Base-by-base conservation (phyloP, 441 rosid genomes). In the Sinapis alba region DNA sequence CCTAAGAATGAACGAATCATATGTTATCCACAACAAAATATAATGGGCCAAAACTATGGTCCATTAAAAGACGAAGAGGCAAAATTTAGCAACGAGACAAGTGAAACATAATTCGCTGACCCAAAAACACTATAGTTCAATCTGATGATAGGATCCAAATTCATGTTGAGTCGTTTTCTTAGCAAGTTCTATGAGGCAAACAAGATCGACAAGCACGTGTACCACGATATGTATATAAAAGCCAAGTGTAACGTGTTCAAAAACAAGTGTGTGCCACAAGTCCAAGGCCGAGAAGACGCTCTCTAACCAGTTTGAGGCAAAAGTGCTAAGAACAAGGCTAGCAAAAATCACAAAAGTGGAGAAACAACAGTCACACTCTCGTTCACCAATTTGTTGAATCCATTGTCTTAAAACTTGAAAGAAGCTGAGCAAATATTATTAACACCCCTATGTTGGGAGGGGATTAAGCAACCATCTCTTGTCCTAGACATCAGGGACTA, bases 191-290 rank as follows among this genome's bases (percentile, higher is more conserved):
- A 92, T 36, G 95, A 91, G 72, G 47, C 92, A 6, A 86, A 86
- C 75, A 93, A 91, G 78, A 89, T 91, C 59, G 98, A 93, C 88
- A 88, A 80, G 82, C 96, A 88, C 71, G 88, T 93, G 92, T 91
- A 93, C 77, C 94, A 89, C 26, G 95, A 91, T 58, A 89, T 93
- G 93, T 88, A 91, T 87, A 89, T 91, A 95, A 91, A 81, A 80
- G 96, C 91, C 67, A 91, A 93, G 75, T 93, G 97, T 84, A 92
- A 92, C 67, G 92, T 90, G 18, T 90, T 89, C 76, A 92, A 90
- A 84, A 92, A 90, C 84, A 93, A 93, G 82, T 85, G 95, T 62
- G 92, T 89, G 19, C 83, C 90, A 93, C 86, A 93, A 90, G 66
- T 82, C 90, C 8, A 89, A 92, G 88, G 91, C 96, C 57, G 97